Conservation (phyloP, 805 yeast species). For the Metschnikowia kofuensis region DNA sequence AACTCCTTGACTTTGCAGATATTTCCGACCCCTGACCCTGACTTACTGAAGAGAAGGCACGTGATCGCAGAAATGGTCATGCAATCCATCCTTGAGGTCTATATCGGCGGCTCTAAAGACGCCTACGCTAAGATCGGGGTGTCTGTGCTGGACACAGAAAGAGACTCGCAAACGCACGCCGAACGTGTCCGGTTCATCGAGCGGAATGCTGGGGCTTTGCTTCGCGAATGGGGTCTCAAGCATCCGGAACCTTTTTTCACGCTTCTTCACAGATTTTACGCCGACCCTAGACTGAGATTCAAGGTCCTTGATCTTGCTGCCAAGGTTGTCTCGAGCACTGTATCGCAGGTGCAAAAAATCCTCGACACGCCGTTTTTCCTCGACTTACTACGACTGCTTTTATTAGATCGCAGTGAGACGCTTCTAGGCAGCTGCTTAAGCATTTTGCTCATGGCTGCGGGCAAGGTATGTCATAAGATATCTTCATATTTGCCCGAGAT, state of each 20-base stretch:
- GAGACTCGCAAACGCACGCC: constrained; percentile 32
- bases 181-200: constrained; percentile 51
- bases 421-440: constrained; percentile 36
- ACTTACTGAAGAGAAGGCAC: constrained; percentile 19
- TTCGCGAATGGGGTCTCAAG: constrained; percentile 42
- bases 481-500: constrained; percentile 37
- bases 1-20: constrained; percentile 17
- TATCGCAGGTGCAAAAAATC: constrained; percentile 28
- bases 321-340: constrained; percentile 26
- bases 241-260: constrained; percentile 36
- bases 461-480: constrained; percentile 40
- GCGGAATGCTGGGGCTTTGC: constrained; percentile 39
- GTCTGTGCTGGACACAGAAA: constrained; percentile 15
- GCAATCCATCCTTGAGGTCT: constrained; percentile 25
- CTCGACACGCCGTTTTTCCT: constrained; percentile 34
- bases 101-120: constrained; percentile 19
- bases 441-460: constrained; percentile 34
- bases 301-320: constrained; percentile 38
- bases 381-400: constrained; percentile 35
- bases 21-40: constrained; percentile 21
- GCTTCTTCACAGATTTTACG: constrained; percentile 35
- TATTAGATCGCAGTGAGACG: constrained; percentile 41
- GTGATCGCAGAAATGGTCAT: constrained; percentile 22
- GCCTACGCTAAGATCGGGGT: constrained; percentile 19
- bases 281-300: constrained; percentile 32